Conservation (phyloP, 441 rosid genomes). For the Breynia disticha region DNA sequence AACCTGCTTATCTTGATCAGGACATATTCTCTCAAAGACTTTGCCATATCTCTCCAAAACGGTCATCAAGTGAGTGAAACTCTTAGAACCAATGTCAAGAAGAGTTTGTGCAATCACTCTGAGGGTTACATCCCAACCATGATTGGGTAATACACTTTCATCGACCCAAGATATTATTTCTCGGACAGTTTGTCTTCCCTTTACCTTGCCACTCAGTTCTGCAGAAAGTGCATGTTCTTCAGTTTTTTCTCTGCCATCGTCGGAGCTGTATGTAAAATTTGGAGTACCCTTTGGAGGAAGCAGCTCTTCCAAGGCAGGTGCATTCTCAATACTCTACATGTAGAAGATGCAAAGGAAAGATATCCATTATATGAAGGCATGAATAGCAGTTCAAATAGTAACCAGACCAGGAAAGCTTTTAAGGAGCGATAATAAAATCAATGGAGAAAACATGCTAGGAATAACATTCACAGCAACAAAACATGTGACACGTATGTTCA, state of each 20-base stretch:
- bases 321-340: slow-evolving; percentile 83
- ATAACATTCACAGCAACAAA: no score
- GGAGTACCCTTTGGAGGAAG: slow-evolving; percentile 84
- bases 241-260: slow-evolving; percentile 64
- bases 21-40: slow-evolving; percentile 65
- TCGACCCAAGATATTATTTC: slow-evolving; percentile 83
- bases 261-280: slow-evolving; percentile 53
- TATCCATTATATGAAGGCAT: no score
- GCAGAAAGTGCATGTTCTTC: slow-evolving; percentile 65
- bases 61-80: slow-evolving; percentile 94
- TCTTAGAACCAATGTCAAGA: slow-evolving; percentile 93
- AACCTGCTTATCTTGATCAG: slow-evolving; percentile 78
- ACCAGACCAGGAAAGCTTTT: no score
- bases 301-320: slow-evolving; percentile 78
- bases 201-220: slow-evolving; percentile 75
- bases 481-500: no score
- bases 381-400: no score
- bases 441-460: no score
- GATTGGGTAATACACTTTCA: slow-evolving; percentile 58
- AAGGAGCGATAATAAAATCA: no score
- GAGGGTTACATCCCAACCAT: slow-evolving; percentile 65
- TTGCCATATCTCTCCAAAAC: slow-evolving; percentile 94
- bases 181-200: slow-evolving; percentile 68
- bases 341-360: slow-evolving; percentile 10
- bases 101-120: slow-evolving; percentile 70